Evolutionary conservation across 2,329 filamentous ascomycete genomes (phyloP).

Genomic region (Ophiostoma fasciatum): DNA sequence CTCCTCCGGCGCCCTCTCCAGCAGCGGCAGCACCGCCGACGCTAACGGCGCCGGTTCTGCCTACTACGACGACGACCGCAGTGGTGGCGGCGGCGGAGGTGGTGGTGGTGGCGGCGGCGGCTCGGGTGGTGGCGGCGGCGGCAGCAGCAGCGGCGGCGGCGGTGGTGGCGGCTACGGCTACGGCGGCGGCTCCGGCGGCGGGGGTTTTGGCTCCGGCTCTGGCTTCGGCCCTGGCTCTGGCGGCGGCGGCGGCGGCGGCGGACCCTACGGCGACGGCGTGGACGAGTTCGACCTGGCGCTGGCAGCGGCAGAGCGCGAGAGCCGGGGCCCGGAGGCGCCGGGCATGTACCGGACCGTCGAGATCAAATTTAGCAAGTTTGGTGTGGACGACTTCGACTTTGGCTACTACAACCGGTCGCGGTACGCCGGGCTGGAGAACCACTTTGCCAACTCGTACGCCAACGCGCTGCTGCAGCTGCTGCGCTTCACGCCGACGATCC

Average conservation of each 20-base stretch:
- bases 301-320: constrained; percentile 55
- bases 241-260: too few species aligned
- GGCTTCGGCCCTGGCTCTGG: too few species aligned
- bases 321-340: constrained; percentile 67
- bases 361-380: constrained; percentile 98
- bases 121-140: too few species aligned
- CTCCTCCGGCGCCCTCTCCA: constrained; percentile 8
- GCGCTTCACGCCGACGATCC: constrained; percentile 75
- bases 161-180: too few species aligned
- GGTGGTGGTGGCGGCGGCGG: too few species aligned
- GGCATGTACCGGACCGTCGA: constrained; percentile 87
- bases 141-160: too few species aligned
- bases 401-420: constrained; percentile 91
- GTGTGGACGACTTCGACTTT: constrained; percentile 98
- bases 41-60: too few species aligned
- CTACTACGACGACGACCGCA: too few species aligned
- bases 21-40: constrained; percentile 17
- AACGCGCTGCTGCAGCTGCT: constrained; percentile 85
- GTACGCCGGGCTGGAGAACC: constrained; percentile 86
- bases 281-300: constrained; percentile 50
- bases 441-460: constrained; percentile 92
- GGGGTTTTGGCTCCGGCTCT: too few species aligned
- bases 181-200: too few species aligned
- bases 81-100: too few species aligned
- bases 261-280: too few species aligned